Percentiles rank a stretch among this genome's conserved stretches.
phyloP scores from a whole-genome alignment of 2,329 filamentous ascomycete species.

The Cladorrhinum sp. region DNA sequence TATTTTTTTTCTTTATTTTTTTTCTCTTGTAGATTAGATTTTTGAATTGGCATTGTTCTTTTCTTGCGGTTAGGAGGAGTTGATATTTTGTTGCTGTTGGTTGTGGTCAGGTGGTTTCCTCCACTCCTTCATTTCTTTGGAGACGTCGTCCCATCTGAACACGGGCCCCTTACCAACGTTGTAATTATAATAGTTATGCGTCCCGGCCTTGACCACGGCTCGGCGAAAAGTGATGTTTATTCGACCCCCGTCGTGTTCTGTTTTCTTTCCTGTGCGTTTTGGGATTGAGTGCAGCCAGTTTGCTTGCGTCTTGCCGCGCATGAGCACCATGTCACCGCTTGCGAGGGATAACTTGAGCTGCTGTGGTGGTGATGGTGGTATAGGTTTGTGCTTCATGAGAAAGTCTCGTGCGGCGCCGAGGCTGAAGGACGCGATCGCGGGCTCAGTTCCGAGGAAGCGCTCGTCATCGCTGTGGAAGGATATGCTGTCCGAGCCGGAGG shows the following conservation, averaged over 20 bases:
- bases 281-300: conserved; percentile 78
- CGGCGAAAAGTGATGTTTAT: conserved; percentile 77
- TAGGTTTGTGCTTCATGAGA: conserved; percentile 73
- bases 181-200: conserved; percentile 81
- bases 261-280: conserved; percentile 61
- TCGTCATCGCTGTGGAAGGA: conserved; percentile 80
- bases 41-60: too few relatives aligned
- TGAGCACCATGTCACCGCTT: conserved; percentile 75
- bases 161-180: conserved; percentile 70
- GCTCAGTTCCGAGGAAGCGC: conserved; percentile 65
- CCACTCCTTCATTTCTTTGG: conserved; percentile 48
- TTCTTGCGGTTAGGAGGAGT: neutral
- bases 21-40: neutral
- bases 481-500: conserved; percentile 72
- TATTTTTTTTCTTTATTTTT: neutral
- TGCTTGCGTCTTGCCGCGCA: conserved; percentile 71
- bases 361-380: conserved; percentile 39
- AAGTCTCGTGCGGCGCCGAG: conserved; percentile 73
- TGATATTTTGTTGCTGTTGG: neutral
- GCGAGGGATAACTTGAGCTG: conserved; percentile 52
- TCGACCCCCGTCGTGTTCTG: conserved; percentile 58
- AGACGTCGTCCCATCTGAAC: conserved; percentile 62
- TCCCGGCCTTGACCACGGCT: conserved; percentile 68
- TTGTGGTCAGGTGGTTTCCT: conserved; percentile 12
- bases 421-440: conserved; percentile 72